phyloP scores from a whole-genome alignment of 495 filamentous ascomycete genomes.

The Penicillium samsonianum region DNA sequence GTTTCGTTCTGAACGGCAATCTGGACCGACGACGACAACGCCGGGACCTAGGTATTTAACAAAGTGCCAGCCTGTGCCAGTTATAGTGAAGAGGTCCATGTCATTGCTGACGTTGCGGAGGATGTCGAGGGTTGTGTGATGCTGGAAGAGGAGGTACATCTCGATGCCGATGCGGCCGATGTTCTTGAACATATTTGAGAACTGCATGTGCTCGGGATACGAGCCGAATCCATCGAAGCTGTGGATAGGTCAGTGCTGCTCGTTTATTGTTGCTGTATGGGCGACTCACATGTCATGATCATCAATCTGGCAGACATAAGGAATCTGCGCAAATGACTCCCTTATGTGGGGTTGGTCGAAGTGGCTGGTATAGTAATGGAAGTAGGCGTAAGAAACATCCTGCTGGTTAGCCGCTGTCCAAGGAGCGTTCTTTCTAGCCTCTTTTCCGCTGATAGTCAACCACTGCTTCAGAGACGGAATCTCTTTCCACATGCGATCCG shows the following conservation, averaged over 20 bases:
- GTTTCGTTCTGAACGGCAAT: conserved; percentile 88
- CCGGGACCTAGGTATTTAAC: conserved; percentile 93
- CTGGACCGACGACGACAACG: conserved; percentile 84
- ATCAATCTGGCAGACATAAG: conserved; percentile 87
- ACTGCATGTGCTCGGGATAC: conserved; percentile 98
- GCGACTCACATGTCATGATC: conserved; percentile 93
- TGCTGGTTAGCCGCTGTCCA: conserved; percentile 96
- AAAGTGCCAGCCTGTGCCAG: conserved; percentile 96
- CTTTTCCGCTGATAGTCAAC: conserved; percentile 85
- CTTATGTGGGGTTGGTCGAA: conserved; percentile 93
- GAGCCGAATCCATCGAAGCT: conserved; percentile 98
- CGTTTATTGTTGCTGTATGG: neutral
- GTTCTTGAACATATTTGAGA: conserved; percentile 95
- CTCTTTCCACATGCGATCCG: conserved; percentile 95
- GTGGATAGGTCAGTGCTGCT: conserved; percentile 19
- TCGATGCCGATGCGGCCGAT: conserved; percentile 96
- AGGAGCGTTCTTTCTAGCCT: conserved; percentile 81
- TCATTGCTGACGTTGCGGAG: conserved; percentile 84
- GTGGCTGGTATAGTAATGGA: conserved; percentile 97
- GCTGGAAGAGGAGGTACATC: conserved; percentile 99
- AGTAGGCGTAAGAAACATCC: conserved; percentile 92
- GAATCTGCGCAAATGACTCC: conserved; percentile 96
- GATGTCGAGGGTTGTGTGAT: conserved; percentile 94
- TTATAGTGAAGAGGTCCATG: conserved; percentile 92
- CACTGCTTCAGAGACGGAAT: conserved; percentile 90